phyloP scores from a whole-genome alignment of 352 stramenopile genomes.

The Globisporangium uncinulatum region DNA sequence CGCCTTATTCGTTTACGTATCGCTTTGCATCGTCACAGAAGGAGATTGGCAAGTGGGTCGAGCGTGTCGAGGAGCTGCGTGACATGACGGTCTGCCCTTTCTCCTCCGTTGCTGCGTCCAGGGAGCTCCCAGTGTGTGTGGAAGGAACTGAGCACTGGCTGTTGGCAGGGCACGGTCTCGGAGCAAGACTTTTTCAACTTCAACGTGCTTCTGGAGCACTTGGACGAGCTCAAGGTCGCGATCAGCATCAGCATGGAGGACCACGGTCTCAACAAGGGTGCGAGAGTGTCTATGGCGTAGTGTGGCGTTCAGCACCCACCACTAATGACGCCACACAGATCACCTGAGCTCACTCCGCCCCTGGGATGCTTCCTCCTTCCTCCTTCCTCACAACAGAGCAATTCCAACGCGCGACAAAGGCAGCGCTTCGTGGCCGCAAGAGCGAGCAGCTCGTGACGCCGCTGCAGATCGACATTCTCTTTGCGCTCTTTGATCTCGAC shows the following conservation, averaged over 20 bases:
- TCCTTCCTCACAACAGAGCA: slow-evolving; percentile 35
- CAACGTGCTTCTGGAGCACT: slow-evolving; percentile 69
- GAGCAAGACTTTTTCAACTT: slow-evolving; percentile 86
- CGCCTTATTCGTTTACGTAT: no score
- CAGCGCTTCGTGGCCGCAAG: slow-evolving; percentile 53
- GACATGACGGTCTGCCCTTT: slow-evolving; percentile 35
- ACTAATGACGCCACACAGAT: background rate
- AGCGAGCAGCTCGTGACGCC: slow-evolving; percentile 58
- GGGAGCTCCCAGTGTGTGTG: background rate
- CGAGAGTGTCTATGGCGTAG: background rate
- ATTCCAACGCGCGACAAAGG: slow-evolving; percentile 70
- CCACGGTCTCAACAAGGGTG: slow-evolving; percentile 77
- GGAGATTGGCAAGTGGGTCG: slow-evolving; percentile 76
- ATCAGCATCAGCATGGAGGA: slow-evolving; percentile 81
- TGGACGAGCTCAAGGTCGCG: slow-evolving; percentile 82
- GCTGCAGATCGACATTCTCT: slow-evolving; percentile 83
- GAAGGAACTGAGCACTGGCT: background rate
- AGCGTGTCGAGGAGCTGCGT: slow-evolving; percentile 65
- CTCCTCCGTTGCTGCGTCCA: background rate
- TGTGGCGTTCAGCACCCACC: no score
- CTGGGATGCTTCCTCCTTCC: no score
- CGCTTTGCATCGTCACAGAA: slow-evolving; percentile 18
- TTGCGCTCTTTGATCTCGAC: slow-evolving; percentile 75
- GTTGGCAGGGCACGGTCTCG: slow-evolving; percentile 47
- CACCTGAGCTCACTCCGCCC: background rate